Base-by-base conservation (phyloP, 164 flowering plant species). In the Vitis riparia region DNA sequence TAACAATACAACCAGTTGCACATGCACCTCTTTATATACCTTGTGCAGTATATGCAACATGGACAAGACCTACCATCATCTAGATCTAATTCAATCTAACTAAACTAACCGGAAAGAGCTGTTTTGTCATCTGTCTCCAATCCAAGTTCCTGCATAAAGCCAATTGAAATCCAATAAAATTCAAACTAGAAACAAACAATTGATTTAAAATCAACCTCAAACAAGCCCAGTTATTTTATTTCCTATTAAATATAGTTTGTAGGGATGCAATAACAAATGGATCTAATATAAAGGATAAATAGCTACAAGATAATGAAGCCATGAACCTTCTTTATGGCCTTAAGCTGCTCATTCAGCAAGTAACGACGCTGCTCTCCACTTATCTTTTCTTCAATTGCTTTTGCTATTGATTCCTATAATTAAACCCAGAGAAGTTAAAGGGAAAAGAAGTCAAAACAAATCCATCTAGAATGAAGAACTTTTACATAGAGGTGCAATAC, bases 121-220 rank as follows among this genome's bases (percentile, higher is more conserved):
- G 98, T 91, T 83, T 93, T 96, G 81, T 96, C 98, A 87, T 96
- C 99, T 47, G 99, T 80, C 79, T 96, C 99, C 81, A 96, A 73
- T 48, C 99, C 99, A 48, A 96, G 83, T 80, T 96, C 99, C 99
- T 95, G 89, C 68, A 82, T 15, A 44, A 76, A 69, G 71, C 59
- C 47, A 83, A 64, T 65, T 51, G 32, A 57, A 55, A 72, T 32
- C 10, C 29, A 2, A 9, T 50, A 30, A 30, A 11, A 8, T 55
- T 51, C 49, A 58, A 32, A 15, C 13, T 14, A n/a, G 29, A 50
- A 23, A 23, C 8, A 51, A 47, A 32, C 13, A 51, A 30, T 8
- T 53, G 2, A 37, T 8, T 11, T 30, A 9, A 67, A 51, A 59
- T 55, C 17, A 9, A 50, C 11, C 4, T 12, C 70, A 67, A 51